A percentile compares a stretch with the other conserved stretches of the same genome.
phyloP scores from a whole-genome alignment of 176 grass and related monocot species.

The Triticum monococcum region DNA sequence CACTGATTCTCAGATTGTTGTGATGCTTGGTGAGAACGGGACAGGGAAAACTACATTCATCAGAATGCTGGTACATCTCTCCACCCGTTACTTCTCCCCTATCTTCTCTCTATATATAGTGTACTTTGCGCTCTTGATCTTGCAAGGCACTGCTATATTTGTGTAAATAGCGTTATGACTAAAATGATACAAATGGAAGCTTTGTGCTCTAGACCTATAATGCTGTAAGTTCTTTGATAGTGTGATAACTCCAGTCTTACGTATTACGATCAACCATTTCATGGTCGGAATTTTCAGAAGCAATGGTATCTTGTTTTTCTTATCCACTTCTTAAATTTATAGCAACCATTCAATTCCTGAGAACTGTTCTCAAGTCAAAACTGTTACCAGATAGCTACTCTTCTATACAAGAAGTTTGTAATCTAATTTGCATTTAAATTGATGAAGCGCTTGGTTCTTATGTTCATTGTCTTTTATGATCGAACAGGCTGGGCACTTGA shows the following conservation, averaged over 20 bases:
- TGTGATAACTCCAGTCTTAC: neutral
- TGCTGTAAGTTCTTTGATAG: neutral
- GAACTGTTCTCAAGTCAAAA: neutral
- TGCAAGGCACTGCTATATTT: neutral
- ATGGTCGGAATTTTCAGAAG: neutral
- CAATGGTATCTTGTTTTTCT: neutral
- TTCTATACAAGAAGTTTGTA: neutral
- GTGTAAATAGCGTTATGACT: neutral
- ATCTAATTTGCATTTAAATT: neutral
- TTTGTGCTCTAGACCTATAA: neutral
- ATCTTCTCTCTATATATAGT: neutral
- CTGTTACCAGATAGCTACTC: neutral
- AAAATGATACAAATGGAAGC: neutral
- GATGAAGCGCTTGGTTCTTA: neutral
- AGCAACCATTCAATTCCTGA: neutral
- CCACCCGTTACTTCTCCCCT: neutral
- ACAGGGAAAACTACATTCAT: conserved; percentile 96
- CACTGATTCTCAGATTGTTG: conserved; percentile 86
- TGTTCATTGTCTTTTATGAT: conserved; percentile 16
- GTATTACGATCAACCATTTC: neutral
- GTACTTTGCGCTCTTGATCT: neutral
- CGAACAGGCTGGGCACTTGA: conserved; percentile 65
- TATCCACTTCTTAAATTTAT: neutral
- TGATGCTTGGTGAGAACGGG: conserved; percentile 95
- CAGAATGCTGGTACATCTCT: conserved; percentile 62